Conservation (phyloP, 2,329 filamentous ascomycete species). For the Apiospora hydei region DNA sequence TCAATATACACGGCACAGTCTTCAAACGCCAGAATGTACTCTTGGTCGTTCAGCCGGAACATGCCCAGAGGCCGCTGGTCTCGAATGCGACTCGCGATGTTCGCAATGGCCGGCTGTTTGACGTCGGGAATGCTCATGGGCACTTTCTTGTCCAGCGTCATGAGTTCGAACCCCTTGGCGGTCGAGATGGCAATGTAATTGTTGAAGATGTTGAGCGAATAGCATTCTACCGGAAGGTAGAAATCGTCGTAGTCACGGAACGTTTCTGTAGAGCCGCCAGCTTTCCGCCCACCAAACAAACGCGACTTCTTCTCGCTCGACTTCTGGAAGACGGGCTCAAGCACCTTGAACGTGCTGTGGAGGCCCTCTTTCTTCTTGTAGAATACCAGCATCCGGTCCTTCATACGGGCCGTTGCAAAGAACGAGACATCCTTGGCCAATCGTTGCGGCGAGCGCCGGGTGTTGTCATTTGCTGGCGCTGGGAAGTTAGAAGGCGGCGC, state of each 20-base stretch:
- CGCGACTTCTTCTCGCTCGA: constrained; percentile 83
- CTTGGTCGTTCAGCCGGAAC: constrained; percentile 92
- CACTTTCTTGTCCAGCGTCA: constrained; percentile 96
- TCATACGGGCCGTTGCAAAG: constrained; percentile 96
- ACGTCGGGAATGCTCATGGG: constrained; percentile 93
- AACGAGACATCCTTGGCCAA: constrained; percentile 94
- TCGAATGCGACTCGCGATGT: constrained; percentile 83
- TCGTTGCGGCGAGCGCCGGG: constrained; percentile 87
- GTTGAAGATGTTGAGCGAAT: constrained; percentile 94
- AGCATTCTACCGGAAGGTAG: constrained; percentile 95
- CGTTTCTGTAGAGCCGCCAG: constrained; percentile 82
- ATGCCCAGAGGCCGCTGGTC: constrained; percentile 90
- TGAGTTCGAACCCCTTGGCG: constrained; percentile 90
- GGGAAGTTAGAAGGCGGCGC: constrained; percentile 68
- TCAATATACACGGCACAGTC: constrained; percentile 98
- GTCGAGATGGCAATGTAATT: constrained; percentile 92
- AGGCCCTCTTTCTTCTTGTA: constrained; percentile 96
- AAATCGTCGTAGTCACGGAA: constrained; percentile 99
- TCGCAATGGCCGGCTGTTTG: constrained; percentile 77
- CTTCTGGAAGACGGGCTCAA: constrained; percentile 95
- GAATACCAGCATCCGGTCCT: constrained; percentile 91
- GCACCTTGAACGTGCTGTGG: constrained; percentile 93
- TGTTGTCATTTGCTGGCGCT: constrained; percentile 71
- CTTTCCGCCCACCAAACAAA: constrained; percentile 63
- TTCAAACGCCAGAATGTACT: constrained; percentile 93